Conservation (phyloP, 345 rosid genomes). For the Carallia pectinifolia region DNA sequence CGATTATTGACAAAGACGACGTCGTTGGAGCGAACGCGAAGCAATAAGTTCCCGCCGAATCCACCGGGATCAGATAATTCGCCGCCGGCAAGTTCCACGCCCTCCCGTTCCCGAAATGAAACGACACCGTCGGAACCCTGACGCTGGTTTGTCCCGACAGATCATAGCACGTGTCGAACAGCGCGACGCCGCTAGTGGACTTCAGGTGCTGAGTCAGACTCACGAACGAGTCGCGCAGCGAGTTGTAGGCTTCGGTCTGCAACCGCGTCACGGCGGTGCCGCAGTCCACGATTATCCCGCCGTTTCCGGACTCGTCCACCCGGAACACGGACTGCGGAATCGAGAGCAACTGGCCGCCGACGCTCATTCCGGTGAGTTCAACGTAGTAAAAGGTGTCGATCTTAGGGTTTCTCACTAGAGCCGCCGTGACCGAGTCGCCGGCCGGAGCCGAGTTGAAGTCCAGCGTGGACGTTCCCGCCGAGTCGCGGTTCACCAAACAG, state of each 20-base stretch:
- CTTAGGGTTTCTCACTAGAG: conserved; percentile 53
- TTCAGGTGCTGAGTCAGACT: conserved; percentile 37
- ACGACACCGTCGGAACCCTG: conserved; percentile 73
- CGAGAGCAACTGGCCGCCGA: conserved; percentile 64
- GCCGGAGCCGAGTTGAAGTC: conserved; percentile 69
- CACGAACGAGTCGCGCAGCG: conserved; percentile 74
- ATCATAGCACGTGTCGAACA: conserved; percentile 95
- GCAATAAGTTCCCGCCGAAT: conserved; percentile 69
- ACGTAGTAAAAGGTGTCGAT: conserved; percentile 84
- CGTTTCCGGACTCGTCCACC: conserved; percentile 64
- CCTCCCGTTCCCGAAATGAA: conserved; percentile 60
- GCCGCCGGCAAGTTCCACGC: conserved; percentile 62
- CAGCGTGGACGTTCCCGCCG: conserved; percentile 56
- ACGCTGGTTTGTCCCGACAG: conserved; percentile 57
- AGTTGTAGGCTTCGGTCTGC: conserved; percentile 68
- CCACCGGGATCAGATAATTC: conserved; percentile 76
- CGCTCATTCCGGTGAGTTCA: conserved; percentile 75
- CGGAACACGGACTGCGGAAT: conserved; percentile 57
- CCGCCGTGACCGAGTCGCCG: conserved; percentile 52
- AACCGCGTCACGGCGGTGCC: conserved; percentile 92
- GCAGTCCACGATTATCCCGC: conserved; percentile 84
- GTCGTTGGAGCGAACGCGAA: conserved; percentile 94
- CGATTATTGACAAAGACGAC: conserved; percentile 76
- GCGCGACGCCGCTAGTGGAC: conserved; percentile 45
- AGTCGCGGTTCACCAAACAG: conserved; percentile 87